A percentile compares a stretch with the other conserved stretches of the same genome.
Evolutionary conservation across 176 grass and related monocot species (phyloP).

Genomic region (Secale cereale): DNA sequence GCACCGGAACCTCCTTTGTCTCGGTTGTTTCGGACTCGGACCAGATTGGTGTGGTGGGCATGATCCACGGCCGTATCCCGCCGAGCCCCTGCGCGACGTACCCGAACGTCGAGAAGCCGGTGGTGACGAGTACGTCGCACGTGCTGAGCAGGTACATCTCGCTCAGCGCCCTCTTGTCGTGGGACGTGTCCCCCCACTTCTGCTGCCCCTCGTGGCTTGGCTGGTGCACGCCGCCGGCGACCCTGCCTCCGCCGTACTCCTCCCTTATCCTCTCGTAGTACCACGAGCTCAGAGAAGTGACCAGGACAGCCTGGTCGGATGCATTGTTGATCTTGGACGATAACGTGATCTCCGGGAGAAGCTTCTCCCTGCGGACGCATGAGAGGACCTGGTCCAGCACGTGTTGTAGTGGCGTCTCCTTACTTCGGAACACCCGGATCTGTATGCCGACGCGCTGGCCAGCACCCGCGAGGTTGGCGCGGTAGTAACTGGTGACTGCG

Average conservation of each 20-base stretch:
- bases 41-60: conserved; percentile 26
- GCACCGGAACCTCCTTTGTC: neutral
- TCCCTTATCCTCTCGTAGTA: conserved; percentile 32
- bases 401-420: neutral
- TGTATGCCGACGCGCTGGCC: conserved; percentile 45
- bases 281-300: conserved; percentile 35
- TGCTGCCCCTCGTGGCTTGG: conserved; percentile 53
- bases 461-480: conserved; percentile 14
- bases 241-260: conserved; percentile 10
- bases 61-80: conserved; percentile 46
- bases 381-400: conserved; percentile 40
- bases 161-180: conserved; percentile 40
- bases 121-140: conserved; percentile 37
- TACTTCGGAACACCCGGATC: conserved; percentile 32
- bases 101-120: conserved; percentile 22
- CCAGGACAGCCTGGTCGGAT: conserved; percentile 1
- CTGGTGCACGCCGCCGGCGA: conserved; percentile 30
- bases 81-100: conserved; percentile 50
- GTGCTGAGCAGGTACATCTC: conserved; percentile 51
- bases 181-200: neutral
- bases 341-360: neutral
- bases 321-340: neutral
- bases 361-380: conserved; percentile 34
- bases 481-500: conserved; percentile 37
- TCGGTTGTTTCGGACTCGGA: neutral